Evolutionary conservation across 495 filamentous ascomycete genomes (phyloP), one percentile per base, ranked within the genome.

Genomic region (Neurospora cerealis): DNA sequence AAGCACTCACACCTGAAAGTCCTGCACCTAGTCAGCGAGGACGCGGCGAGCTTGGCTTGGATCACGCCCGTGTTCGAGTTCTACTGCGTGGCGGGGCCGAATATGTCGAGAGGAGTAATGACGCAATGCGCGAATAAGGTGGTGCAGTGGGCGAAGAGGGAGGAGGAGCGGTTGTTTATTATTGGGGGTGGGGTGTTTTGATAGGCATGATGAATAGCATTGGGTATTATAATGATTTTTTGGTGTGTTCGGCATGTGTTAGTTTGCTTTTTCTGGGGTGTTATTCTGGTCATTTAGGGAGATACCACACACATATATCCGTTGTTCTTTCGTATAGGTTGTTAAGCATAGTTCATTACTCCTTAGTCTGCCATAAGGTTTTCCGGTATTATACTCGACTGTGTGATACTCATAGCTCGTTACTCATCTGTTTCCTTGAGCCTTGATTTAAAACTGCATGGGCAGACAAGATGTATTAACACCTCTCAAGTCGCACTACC

Each of bases 121-220:
- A 92, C 93, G 24, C 91, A 95, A 81, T 92, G 91, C 24, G 96
- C 94, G 15, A 96, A 93, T 74, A 90, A 91, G 79, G 88, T 98
- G 44, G 89, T 94, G 9, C 91, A 93, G 78, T 99, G 95, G 95
- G 91, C 94, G 4, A 90, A 92, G 74, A 86, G 90, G 72, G 95
- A 98, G 80, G 96, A 98, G 82, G 93, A 98, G 78, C 86, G 96
- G 73, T 79, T 98, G 9, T 99, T 98, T 80, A 97, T 99, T 69
- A 94, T 97, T 78, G 95, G 95, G 3, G 95, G 95, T 7, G 95
- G 94, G 19, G 94, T 96, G 40, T 87, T 87, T 75, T 86, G 70
- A 78, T 66, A 15, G 0, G 0, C 10, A 39, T 39, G 2, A 11
- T 11, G 11, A 39, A 7, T 32, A 66, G 28, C 28, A 34, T 19